Conservation (phyloP, 2,329 filamentous ascomycete species). For the Colletotrichum chlorophyti region DNA sequence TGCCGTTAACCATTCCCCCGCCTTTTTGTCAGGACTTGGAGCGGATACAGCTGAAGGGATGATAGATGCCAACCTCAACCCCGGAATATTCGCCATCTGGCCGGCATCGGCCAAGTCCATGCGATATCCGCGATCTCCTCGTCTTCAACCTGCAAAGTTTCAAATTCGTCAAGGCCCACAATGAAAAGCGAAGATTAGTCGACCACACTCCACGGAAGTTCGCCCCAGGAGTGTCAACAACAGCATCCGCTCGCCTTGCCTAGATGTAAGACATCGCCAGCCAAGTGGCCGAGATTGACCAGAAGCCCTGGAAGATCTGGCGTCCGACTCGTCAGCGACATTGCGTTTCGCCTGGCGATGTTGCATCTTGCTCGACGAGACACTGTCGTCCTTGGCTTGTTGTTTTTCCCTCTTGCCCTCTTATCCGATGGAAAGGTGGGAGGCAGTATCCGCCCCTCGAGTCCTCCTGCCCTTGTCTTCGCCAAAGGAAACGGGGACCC, state of each 20-base stretch:
- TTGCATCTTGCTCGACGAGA: neutral
- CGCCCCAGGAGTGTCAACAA: neutral
- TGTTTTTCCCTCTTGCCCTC: neutral
- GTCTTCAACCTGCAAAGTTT: neutral
- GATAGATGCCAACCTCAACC: neutral
- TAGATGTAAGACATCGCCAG: conserved; percentile 3
- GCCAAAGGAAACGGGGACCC: no score
- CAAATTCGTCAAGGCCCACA: neutral
- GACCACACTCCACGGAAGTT: neutral
- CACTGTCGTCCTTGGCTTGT: neutral
- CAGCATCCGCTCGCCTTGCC: neutral
- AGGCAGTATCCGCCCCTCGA: neutral
- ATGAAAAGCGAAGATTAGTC: neutral
- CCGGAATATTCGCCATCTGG: neutral
- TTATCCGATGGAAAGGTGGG: neutral
- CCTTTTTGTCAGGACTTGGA: neutral
- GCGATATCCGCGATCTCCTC: neutral
- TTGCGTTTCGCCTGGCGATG: neutral
- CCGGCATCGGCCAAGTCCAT: neutral
- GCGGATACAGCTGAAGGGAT: neutral
- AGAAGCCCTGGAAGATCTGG: neutral
- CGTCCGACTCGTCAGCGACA: neutral
- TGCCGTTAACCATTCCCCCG: no score
- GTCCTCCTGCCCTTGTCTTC: no score
- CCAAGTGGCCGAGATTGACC: conserved; percentile 8